Evolutionary conservation across 2,329 filamentous ascomycete species (phyloP).

Genomic region (Fusarium fracticaudum): DNA sequence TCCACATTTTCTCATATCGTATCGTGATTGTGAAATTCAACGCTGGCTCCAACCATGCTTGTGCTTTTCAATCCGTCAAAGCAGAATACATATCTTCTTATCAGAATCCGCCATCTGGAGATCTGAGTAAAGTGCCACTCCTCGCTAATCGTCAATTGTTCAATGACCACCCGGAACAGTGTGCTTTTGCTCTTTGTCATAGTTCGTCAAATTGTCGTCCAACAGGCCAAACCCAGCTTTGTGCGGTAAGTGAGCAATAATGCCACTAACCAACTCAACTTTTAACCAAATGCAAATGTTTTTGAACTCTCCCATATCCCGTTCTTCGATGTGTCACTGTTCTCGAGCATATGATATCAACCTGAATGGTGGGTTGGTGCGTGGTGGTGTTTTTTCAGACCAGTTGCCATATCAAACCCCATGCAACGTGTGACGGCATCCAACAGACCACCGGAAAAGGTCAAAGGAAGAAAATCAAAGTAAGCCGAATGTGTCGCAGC

Average conservation of each 20-base stretch:
- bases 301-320: background rate
- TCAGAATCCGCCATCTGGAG: background rate
- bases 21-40: constrained; percentile 31
- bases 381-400: background rate
- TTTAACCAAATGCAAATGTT: constrained; percentile 12
- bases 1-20: constrained; percentile 20
- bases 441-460: background rate
- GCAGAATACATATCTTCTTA: constrained; percentile 4
- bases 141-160: constrained; percentile 23
- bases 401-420: background rate
- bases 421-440: background rate
- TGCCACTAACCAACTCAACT: constrained; percentile 4
- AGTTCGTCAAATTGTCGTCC: constrained; percentile 27
- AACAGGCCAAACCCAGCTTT: background rate
- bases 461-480: background rate
- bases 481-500: constrained; percentile 1
- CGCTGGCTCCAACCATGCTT: constrained; percentile 36
- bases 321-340: background rate
- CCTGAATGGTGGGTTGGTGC: background rate
- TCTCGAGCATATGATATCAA: background rate
- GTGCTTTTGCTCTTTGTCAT: constrained; percentile 30
- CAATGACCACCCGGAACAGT: background rate
- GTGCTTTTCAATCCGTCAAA: constrained; percentile 19
- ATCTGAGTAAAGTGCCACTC: background rate
- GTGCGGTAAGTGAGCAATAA: constrained; percentile 1